Evolutionary conservation across 306 rosid species (phyloP).

Genomic region (Sicyos edulis): DNA sequence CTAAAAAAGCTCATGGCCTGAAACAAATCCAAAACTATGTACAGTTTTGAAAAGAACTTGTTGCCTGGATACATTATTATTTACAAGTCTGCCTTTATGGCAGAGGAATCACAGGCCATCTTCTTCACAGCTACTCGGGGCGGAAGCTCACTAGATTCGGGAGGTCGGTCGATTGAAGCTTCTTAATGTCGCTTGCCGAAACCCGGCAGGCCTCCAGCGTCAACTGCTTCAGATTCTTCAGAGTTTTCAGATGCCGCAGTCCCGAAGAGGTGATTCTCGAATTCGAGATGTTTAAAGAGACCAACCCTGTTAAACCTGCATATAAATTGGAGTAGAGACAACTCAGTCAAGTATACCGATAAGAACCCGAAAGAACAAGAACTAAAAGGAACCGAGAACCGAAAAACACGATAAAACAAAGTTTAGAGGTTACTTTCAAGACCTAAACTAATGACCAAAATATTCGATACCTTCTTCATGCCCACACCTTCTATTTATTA

Average conservation of each 20-base stretch:
- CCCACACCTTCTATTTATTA: no score
- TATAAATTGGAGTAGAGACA: conserved; percentile 22
- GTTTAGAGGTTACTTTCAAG: no score
- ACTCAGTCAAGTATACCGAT: background rate
- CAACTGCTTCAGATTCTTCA: conserved; percentile 73
- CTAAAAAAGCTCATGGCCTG: conserved; percentile 11
- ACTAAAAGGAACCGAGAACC: no score
- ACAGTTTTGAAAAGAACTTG: conserved; percentile 13
- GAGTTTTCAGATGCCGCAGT: conserved; percentile 62
- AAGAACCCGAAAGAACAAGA: no score
- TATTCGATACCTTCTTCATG: no score
- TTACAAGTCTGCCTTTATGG: conserved; percentile 23
- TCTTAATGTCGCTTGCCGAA: conserved; percentile 61
- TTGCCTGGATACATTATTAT: conserved; percentile 14
- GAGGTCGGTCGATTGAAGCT: conserved; percentile 60
- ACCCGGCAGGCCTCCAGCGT: conserved; percentile 85
- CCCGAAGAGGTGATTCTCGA: conserved; percentile 67
- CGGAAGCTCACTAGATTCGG: conserved; percentile 82
- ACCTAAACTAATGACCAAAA: no score
- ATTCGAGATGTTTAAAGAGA: conserved; percentile 69
- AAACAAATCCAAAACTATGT: conserved; percentile 19
- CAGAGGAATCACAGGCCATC: conserved; percentile 7
- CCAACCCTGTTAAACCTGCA: conserved; percentile 71
- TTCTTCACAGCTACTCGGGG: conserved; percentile 46
- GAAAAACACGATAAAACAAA: no score